Evolutionary conservation across 2,329 filamentous ascomycete species (phyloP).

Genomic region (Fusarium ambrosium): DNA sequence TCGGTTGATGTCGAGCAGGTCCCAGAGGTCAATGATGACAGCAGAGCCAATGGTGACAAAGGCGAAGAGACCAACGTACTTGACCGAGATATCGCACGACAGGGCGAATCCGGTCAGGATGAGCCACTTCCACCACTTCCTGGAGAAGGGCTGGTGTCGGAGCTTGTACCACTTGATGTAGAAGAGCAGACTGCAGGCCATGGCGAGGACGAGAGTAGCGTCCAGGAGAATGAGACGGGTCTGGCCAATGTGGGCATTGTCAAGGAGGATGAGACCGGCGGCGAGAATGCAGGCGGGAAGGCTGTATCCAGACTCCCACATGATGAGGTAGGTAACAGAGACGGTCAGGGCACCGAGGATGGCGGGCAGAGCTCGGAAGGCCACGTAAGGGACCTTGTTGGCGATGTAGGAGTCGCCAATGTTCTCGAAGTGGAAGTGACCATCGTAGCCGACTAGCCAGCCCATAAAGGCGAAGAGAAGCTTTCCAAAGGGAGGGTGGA

Average conservation of each 20-base stretch:
- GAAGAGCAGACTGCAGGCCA: conserved; percentile 93
- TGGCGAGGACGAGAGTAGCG: conserved; percentile 92
- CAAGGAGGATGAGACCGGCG: conserved; percentile 88
- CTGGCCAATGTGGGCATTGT: conserved; percentile 98
- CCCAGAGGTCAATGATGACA: conserved; percentile 95
- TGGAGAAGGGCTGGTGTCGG: conserved; percentile 86
- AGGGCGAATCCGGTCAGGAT: conserved; percentile 93
- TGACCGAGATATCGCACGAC: conserved; percentile 98
- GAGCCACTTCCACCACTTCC: conserved; percentile 99
- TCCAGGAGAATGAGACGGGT: conserved; percentile 95
- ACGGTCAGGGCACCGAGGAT: conserved; percentile 93
- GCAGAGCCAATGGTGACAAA: conserved; percentile 97
- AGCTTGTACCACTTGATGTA: conserved; percentile 99
- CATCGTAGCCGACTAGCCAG: conserved; percentile 97
- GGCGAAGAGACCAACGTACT: conserved; percentile 96
- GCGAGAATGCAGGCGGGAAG: conserved; percentile 92
- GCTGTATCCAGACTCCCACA: conserved; percentile 99
- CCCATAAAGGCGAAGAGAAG: conserved; percentile 97
- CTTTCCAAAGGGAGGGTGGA: conserved; percentile 98
- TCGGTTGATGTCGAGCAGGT: conserved; percentile 89
- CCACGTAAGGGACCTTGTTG: conserved; percentile 97
- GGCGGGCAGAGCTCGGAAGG: conserved; percentile 93
- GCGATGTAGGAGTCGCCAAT: conserved; percentile 98
- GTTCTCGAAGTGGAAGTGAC: conserved; percentile 98
- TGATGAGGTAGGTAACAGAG: conserved; percentile 94